phyloP scores from a whole-genome alignment of 2,329 filamentous ascomycete genomes.

The Escovopsis sp. region DNA sequence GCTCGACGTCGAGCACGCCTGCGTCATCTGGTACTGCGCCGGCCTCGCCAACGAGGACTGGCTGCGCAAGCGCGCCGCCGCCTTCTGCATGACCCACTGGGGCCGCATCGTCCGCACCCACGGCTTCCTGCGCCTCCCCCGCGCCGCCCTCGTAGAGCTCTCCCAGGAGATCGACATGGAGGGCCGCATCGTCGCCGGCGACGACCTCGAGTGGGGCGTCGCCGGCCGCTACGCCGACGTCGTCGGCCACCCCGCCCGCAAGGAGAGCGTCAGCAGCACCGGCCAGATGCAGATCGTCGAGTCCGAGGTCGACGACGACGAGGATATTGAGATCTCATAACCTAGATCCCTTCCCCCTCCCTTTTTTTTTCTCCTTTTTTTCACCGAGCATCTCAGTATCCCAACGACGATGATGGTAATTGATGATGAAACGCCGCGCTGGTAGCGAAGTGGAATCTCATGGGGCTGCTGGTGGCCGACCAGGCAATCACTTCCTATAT shows the following conservation, averaged over 20 bases:
- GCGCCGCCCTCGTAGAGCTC: conserved; percentile 70
- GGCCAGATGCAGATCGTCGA: conserved; percentile 42
- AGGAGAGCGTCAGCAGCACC: conserved; percentile 46
- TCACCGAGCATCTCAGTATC: too few species aligned
- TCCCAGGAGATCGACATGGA: conserved; percentile 90
- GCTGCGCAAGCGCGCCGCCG: conserved; percentile 76
- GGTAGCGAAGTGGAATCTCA: too few species aligned
- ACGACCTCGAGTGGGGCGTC: conserved; percentile 53
- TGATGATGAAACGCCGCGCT: too few species aligned
- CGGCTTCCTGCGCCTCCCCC: conserved; percentile 70
- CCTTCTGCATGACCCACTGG: conserved; percentile 88
- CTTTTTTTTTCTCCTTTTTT: too few species aligned
- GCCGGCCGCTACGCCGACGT: conserved; percentile 31
- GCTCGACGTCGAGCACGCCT: conserved; percentile 86
- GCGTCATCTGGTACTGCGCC: conserved; percentile 91
- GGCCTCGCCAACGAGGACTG: conserved; percentile 83
- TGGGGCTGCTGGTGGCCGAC: too few species aligned
- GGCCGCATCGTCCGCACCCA: conserved; percentile 81
- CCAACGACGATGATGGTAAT: too few species aligned
- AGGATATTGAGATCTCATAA: conserved; percentile 45
- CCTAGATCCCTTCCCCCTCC: too few species aligned
- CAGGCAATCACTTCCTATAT: too few species aligned
- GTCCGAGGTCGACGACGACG: conserved; percentile 45
- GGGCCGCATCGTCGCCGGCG: conserved; percentile 76
- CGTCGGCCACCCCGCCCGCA: conserved; percentile 22